Conservation (phyloP, 2,329 filamentous ascomycete genomes). For the Huntiella omanensis region DNA sequence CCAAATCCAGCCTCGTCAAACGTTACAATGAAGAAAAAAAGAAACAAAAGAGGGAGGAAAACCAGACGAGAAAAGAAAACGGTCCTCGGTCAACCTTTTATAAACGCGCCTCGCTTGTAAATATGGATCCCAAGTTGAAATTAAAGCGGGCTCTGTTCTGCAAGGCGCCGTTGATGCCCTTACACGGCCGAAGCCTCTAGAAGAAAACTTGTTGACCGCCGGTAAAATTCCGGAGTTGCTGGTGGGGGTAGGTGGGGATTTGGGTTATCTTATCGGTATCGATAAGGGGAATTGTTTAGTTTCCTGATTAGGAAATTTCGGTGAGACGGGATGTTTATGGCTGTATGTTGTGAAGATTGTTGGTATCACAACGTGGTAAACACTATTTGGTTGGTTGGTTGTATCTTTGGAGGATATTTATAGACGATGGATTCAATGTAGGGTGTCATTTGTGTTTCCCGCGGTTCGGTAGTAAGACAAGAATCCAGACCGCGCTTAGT, state of each 20-base stretch:
- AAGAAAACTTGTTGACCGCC: slow-evolving; percentile 5
- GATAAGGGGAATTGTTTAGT: neutral
- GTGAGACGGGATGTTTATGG: too few species aligned
- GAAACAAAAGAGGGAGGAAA: too few species aligned
- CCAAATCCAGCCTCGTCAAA: neutral
- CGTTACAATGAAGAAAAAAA: neutral
- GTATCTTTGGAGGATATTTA: neutral
- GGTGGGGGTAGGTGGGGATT: neutral
- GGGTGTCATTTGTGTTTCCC: too few species aligned
- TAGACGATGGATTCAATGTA: too few species aligned
- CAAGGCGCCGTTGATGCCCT: too few species aligned
- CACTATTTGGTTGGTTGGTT: neutral
- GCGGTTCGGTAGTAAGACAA: too few species aligned
- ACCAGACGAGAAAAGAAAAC: neutral
- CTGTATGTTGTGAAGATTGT: neutral
- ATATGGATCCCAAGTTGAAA: neutral
- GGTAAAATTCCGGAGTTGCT: slow-evolving; percentile 8
- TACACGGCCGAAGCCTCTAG: slow-evolving; percentile 10
- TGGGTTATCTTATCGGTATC: slow-evolving; percentile 7
- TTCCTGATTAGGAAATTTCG: neutral
- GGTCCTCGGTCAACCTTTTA: neutral
- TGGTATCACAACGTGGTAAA: neutral
- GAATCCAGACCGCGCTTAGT: too few species aligned
- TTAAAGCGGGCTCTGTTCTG: neutral
- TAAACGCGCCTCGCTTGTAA: neutral